Percentiles rank a stretch among this genome's conserved stretches.
Conservation (phyloP, 805 yeast species). For the Kodamaea restingae region DNA sequence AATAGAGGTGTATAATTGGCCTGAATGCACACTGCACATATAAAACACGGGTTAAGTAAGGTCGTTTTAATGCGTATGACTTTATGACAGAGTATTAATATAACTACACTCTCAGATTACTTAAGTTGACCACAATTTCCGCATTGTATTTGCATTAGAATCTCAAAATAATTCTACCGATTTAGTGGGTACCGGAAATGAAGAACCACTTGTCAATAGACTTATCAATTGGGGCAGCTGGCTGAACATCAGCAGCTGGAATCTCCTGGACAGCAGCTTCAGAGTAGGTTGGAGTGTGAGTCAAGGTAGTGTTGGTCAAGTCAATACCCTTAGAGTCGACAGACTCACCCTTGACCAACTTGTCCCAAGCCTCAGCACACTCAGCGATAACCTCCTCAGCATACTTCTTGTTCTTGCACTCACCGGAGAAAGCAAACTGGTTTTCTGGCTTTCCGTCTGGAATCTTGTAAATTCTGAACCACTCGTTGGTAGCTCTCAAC, state of each 20-base stretch:
- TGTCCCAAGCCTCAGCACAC: slow-evolving; percentile 67
- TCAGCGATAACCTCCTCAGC: slow-evolving; percentile 60
- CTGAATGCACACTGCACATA: too few species aligned
- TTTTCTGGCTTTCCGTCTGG: slow-evolving; percentile 80
- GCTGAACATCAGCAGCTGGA: slow-evolving; percentile 66
- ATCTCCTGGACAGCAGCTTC: slow-evolving; percentile 43
- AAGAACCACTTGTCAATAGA: slow-evolving; percentile 98
- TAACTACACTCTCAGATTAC: too few species aligned
- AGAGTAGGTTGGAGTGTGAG: slow-evolving; percentile 50
- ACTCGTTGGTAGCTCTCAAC: slow-evolving; percentile 59
- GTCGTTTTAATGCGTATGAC: too few species aligned
- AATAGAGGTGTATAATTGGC: too few species aligned
- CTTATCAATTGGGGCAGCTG: slow-evolving; percentile 94
- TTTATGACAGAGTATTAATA: too few species aligned
- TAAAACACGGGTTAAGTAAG: too few species aligned
- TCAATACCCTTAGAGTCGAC: slow-evolving; percentile 52
- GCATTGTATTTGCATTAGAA: too few species aligned
- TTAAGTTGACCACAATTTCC: too few species aligned
- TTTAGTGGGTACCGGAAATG: slow-evolving; percentile 73
- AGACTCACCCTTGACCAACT: slow-evolving; percentile 45
- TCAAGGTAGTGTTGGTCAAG: slow-evolving; percentile 72
- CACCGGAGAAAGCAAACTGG: slow-evolving; percentile 70
- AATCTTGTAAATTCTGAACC: slow-evolving; percentile 82
- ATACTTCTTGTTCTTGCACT: slow-evolving; percentile 52
- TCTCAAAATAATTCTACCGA: too few species aligned